Conservation (phyloP, 73 alveolate genomes). For the Urostyla sp. region DNA sequence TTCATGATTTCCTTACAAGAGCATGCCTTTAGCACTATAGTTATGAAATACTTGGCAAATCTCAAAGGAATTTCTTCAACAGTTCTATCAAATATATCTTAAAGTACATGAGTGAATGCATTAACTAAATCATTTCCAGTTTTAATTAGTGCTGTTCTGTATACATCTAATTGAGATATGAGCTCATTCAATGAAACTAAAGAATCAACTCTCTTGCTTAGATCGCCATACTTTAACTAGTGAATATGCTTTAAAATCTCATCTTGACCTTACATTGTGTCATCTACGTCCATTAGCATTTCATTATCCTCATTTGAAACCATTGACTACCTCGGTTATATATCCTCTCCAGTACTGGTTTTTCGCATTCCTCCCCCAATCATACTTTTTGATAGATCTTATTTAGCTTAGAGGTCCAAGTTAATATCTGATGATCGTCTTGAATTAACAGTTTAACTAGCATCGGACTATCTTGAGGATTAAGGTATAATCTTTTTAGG, state of each 20-base stretch:
- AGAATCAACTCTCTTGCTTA: slow-evolving; percentile 69
- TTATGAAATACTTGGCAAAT: slow-evolving; percentile 75
- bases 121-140: slow-evolving; percentile 48
- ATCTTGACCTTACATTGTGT: slow-evolving; percentile 52
- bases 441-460: too few relatives aligned
- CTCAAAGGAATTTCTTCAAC: slow-evolving; percentile 73
- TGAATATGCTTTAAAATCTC: slow-evolving; percentile 60
- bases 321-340: too few relatives aligned
- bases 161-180: slow-evolving; percentile 28
- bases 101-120: slow-evolving; percentile 51
- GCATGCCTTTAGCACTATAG: slow-evolving; percentile 71
- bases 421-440: too few relatives aligned
- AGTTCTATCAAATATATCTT: slow-evolving; percentile 60
- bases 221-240: slow-evolving; percentile 67
- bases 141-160: slow-evolving; percentile 1
- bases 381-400: too few relatives aligned
- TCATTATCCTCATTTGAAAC: too few relatives aligned
- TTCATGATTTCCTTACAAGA: slow-evolving; percentile 62
- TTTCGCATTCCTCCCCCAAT: too few relatives aligned
- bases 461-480: too few relatives aligned
- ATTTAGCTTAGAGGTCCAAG: too few relatives aligned
- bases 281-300: too few relatives aligned
- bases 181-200: slow-evolving; percentile 70
- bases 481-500: too few relatives aligned
- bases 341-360: too few relatives aligned